These are phyloP conservation scores for Pinus taeda DNA, from an alignment of 75 land plant species.

Conservation along the genomic window DNA sequence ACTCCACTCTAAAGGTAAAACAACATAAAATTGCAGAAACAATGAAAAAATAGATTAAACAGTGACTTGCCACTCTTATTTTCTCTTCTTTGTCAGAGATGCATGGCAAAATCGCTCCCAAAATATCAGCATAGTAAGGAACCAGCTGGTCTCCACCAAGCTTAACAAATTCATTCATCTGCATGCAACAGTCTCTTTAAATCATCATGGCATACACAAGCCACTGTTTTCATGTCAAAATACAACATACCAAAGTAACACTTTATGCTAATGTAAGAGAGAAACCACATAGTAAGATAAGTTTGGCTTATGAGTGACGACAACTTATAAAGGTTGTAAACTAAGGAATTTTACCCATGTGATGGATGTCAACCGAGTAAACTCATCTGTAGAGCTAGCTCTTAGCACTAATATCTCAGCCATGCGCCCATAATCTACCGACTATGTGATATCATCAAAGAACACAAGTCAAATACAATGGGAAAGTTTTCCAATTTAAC, in stretches of 20 bases:
- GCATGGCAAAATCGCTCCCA: conserved; percentile 93
- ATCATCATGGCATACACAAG: not conserved
- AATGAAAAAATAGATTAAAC: not conserved
- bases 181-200: conserved; percentile 15
- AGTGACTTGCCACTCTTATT: conserved; percentile 80
- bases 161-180: conserved; percentile 98
- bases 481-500: not conserved
- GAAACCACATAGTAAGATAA: not conserved
- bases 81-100: conserved; percentile 99
- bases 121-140: conserved; percentile 91
- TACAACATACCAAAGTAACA: not conserved
- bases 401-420: conserved; percentile 96
- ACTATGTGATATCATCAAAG: conserved; percentile 40
- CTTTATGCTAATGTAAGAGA: not conserved
- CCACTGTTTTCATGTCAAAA: not conserved
- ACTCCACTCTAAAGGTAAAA: not conserved
- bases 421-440: conserved; percentile 99
- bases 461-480: not conserved
- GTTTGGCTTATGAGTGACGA: not conserved
- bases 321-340: not conserved
- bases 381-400: conserved; percentile 89
- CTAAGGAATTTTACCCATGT: conserved; percentile 70
- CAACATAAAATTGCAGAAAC: not conserved
- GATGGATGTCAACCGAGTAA: conserved; percentile 91
- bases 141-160: conserved; percentile 98